These are phyloP conservation scores for Gossypium davidsonii DNA, from an alignment of 441 rosid genomes.

Conservation along the genomic window DNA sequence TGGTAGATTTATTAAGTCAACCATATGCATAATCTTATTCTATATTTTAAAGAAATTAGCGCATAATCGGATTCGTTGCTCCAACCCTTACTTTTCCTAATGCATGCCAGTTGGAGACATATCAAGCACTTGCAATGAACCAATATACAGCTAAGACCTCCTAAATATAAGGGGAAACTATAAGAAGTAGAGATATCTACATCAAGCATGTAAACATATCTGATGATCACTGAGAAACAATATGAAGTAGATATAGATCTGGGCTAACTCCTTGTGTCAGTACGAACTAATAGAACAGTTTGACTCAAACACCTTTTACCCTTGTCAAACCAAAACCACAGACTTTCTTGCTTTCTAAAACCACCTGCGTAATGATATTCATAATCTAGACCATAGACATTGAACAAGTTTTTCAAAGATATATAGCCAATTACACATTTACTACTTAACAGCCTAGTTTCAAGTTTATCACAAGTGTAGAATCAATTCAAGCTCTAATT, in stretches of 20 bases:
- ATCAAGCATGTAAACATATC: too few relatives aligned
- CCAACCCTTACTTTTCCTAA: not conserved
- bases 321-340: not conserved
- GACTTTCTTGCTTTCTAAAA: not conserved
- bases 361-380: not conserved
- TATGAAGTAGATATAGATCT: not conserved
- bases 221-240: not conserved
- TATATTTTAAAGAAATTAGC: not conserved
- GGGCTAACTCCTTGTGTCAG: too few relatives aligned
- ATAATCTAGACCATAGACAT: not conserved
- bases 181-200: too few relatives aligned
- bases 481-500: not conserved
- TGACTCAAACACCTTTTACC: too few relatives aligned
- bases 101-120: not conserved
- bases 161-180: too few relatives aligned
- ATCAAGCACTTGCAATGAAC: not conserved
- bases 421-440: not conserved
- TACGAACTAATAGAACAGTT: not conserved
- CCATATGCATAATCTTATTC: not conserved
- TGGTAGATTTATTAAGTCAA: conserved; percentile 2
- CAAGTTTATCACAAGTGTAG: not conserved
- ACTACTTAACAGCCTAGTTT: not conserved
- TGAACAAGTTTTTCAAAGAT: not conserved
- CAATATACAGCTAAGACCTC: not conserved
- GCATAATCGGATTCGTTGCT: not conserved